Percentiles rank a stretch among this genome's conserved stretches.
These are phyloP conservation scores for Musa balbisiana DNA, from an alignment of 202 grass and related monocot species.

Conservation along the genomic window DNA sequence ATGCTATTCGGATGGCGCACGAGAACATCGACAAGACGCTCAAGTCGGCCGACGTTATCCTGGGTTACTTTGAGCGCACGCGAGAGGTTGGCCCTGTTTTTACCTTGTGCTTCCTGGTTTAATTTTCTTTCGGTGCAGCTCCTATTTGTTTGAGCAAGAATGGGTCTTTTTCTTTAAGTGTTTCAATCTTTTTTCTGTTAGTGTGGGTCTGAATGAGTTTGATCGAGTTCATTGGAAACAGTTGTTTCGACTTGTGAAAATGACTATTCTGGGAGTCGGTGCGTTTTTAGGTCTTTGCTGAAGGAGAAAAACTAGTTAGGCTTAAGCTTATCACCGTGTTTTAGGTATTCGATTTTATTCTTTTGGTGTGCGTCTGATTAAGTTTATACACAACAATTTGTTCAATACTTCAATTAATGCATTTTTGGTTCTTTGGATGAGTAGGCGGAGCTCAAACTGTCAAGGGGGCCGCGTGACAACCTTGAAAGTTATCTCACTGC, in stretches of 20 bases:
- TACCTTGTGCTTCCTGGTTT: neutral
- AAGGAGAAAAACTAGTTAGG: neutral
- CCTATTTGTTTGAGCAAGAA: neutral
- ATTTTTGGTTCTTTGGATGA: neutral
- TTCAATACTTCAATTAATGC: neutral
- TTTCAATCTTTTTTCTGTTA: neutral
- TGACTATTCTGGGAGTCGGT: neutral
- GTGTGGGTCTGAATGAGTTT: neutral
- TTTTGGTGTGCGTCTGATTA: no score
- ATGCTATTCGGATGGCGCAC: slow-evolving; percentile 77
- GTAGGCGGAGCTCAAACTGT: slow-evolving; percentile 15
- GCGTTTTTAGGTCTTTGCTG: neutral
- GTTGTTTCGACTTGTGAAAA: neutral
- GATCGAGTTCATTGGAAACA: neutral
- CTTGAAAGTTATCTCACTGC: slow-evolving; percentile 14
- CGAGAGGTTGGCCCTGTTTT: slow-evolving; percentile 48
- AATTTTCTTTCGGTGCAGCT: neutral
- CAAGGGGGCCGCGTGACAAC: slow-evolving; percentile 9
- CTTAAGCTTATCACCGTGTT: neutral
- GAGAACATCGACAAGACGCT: slow-evolving; percentile 96
- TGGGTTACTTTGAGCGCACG: slow-evolving; percentile 73
- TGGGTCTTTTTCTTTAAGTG: neutral
- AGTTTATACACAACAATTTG: no score
- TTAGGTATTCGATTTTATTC: no score
- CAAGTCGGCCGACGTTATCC: slow-evolving; percentile 87